Base-by-base conservation (phyloP, 176 grass and related monocot species). In the Ensete ventricosum region DNA sequence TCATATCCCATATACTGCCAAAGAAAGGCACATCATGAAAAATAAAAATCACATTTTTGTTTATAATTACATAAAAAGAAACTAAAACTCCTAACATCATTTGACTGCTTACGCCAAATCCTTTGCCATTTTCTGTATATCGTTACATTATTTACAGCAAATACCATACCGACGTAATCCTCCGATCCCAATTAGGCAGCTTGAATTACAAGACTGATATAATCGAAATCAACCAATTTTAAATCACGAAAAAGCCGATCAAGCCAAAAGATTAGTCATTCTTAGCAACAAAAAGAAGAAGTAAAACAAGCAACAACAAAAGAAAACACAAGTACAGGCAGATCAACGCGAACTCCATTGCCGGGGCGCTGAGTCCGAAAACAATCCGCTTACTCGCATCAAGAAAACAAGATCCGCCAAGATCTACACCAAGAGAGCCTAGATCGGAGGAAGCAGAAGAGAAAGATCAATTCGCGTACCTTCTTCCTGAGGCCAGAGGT, bases 401-500 rank as follows among this genome's bases (percentile, higher is more conserved):
- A 14, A 51, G 49, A 23, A 52, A 52, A 77, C 60, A 68, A 68
- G 21, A 52, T 67, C 50, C 26, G 9, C 43, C 34, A 52, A 20
- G 73, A 52, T 54, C 60, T 26, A 72, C 24, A 53, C 60, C n/a
- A 34, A 67, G 12, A 43, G 7, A 1, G 34, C 34, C 2, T 9
- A 70, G 16, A 82, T 59, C 9, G 9, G 77, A 68, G 5, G 26
- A 14, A 14, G 12, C 71, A 52, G 24, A 55, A 21, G 17, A 23
- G 72, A 25, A 57, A 2, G 72, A 54, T 14, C 14, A 9, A 29
- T 19, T 27, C 4, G 9, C 52, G 9, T 48, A 93, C 95, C 95
- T 93, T 98, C 82, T 98, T 98, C 50, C 95, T 74, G 62, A 98
- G 95, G 74, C 95, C 95, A 57, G 95, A 98, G 53, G 95, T 98